Evolutionary conservation across 2,329 filamentous ascomycete genomes (phyloP).

Genomic region (Pseudofabraea citricarpa): DNA sequence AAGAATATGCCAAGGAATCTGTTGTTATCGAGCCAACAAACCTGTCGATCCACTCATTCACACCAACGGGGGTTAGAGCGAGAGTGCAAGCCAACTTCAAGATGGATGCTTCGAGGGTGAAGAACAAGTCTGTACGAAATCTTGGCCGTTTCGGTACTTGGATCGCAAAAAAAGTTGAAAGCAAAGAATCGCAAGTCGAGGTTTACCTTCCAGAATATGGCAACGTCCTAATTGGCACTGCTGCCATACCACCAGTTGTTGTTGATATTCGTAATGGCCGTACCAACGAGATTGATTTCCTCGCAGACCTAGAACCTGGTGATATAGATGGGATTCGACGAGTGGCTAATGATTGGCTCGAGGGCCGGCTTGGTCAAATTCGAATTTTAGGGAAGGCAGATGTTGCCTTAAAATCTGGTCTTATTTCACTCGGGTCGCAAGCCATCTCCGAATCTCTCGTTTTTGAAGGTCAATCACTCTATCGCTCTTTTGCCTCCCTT

Average conservation of each 20-base stretch:
- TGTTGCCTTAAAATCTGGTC: slow-evolving; percentile 71
- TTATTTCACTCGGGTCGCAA: slow-evolving; percentile 76
- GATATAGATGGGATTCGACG: slow-evolving; percentile 71
- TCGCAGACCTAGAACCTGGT: slow-evolving; percentile 71
- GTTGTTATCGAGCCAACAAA: slow-evolving; percentile 77
- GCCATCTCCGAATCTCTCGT: slow-evolving; percentile 67
- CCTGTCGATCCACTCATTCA: slow-evolving; percentile 82
- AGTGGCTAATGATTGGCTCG: slow-evolving; percentile 84
- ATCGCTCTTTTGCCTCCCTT: slow-evolving; percentile 55
- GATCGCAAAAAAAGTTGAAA: slow-evolving; percentile 73
- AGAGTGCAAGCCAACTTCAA: slow-evolving; percentile 78
- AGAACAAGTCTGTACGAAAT: slow-evolving; percentile 64
- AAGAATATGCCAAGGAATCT: slow-evolving; percentile 83
- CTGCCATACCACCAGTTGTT: slow-evolving; percentile 68
- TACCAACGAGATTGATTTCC: slow-evolving; percentile 71
- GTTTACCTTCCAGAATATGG: slow-evolving; percentile 82
- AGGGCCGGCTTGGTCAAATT: slow-evolving; percentile 68
- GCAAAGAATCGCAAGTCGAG: slow-evolving; percentile 63
- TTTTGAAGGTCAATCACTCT: slow-evolving; percentile 78
- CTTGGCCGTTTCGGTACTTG: slow-evolving; percentile 76
- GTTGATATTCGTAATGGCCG: slow-evolving; percentile 75
- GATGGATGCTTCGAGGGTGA: slow-evolving; percentile 73
- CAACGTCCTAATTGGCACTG: slow-evolving; percentile 72
- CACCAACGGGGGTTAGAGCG: slow-evolving; percentile 68
- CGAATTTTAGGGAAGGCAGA: slow-evolving; percentile 69